Conservation (phyloP, 495 filamentous ascomycete genomes). For the Clavariopsis aquatica region DNA sequence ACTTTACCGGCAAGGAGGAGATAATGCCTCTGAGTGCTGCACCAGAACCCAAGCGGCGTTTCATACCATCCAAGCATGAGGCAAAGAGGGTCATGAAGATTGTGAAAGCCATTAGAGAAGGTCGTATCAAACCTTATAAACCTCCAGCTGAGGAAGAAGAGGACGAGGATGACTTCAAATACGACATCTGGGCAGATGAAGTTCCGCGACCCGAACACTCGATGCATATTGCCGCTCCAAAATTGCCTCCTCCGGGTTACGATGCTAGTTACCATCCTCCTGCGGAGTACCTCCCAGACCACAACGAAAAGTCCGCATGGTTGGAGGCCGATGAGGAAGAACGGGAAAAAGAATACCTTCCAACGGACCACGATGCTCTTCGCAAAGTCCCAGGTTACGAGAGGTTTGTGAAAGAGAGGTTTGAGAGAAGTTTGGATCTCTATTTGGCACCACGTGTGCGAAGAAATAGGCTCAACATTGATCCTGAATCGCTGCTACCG, state of each 20-base stretch:
- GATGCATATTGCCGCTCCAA: conserved; percentile 97
- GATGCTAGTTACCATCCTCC: conserved; percentile 97
- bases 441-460: conserved; percentile 92
- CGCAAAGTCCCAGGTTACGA: conserved; percentile 93
- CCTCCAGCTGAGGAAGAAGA: conserved; percentile 73
- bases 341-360: conserved; percentile 83
- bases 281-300: conserved; percentile 85
- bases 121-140: conserved; percentile 88
- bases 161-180: conserved; percentile 62
- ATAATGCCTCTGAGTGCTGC: conserved; percentile 92
- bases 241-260: conserved; percentile 89
- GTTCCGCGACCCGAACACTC: conserved; percentile 75
- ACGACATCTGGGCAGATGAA: conserved; percentile 95
- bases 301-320: conserved; percentile 84
- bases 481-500: conserved; percentile 87
- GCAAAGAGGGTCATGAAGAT: conserved; percentile 97
- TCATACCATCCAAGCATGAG: conserved; percentile 97
- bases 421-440: conserved; percentile 91
- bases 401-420: conserved; percentile 87
- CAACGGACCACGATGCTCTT: conserved; percentile 75
- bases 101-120: conserved; percentile 91
- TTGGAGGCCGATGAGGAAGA: conserved; percentile 87
- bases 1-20: conserved; percentile 86
- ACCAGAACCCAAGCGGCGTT: conserved; percentile 93
- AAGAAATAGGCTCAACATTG: conserved; percentile 93